Evolutionary conservation across 1,284 basidiomycete genomes (phyloP), one percentile per base, ranked within the genome.

Genomic region (Boletus semigastroideus): DNA sequence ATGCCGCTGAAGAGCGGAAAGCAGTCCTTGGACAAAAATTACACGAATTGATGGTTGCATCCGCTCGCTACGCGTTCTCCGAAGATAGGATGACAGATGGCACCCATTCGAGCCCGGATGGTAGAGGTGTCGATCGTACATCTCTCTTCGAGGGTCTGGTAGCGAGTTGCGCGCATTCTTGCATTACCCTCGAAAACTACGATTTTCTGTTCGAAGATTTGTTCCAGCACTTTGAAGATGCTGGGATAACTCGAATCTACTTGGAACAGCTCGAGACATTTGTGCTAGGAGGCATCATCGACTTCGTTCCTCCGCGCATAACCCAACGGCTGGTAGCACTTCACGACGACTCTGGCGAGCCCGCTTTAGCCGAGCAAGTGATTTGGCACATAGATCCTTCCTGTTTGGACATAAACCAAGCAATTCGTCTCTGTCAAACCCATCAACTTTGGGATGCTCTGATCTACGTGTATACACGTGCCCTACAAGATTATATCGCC

Each of bases 371-470:
- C 1, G 94, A 99, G 67, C 80, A 83, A 37, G 78, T 99, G 53
- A 96, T 99, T 49, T 98, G 94, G 92, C 93, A 97, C 67, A 92
- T 98, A 53, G 91, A 98, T 59, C 94, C 96, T 0, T 75, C 82
- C 14, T 92, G 87, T 60, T 75, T 99, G 52, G 97, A 99, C 65
- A 87, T 98, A 68, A 91, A 99, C 65, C 97, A 98, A 70, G 89
- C 90, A 1, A 87, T 98, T 55, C 80, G 73, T 16, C 76, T 99
- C 5, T 99, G 97, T 65, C 86, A 92, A 63, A 78, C 77, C 49
- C 83, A 93, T 62, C 77, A 80, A 28, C 79, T 99, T 2, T 98
- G 94, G 74, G 96, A 98, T 65, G 95, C 96, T 0, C 79, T 99
- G 54, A 89, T 96, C 55, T 95, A 98, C 66, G 88, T 99, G 34